These are phyloP conservation scores for Colletotrichum acutatum DNA, from an alignment of 2,329 filamentous ascomycete genomes.

Conservation along the genomic window DNA sequence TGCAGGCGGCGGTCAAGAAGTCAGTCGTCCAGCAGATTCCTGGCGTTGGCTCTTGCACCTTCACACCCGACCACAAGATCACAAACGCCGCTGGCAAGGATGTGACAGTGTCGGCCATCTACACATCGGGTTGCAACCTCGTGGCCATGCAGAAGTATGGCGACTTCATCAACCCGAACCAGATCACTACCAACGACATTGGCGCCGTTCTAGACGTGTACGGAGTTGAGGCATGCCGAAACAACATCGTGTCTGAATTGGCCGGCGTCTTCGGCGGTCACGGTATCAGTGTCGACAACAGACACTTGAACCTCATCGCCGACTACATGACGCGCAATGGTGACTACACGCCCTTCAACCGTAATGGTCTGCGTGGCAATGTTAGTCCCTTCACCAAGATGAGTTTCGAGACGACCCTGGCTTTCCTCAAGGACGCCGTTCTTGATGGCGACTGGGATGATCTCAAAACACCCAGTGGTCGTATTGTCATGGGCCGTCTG, in stretches of 20 bases:
- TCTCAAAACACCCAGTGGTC: constrained; percentile 83
- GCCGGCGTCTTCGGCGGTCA: constrained; percentile 87
- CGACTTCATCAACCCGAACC: constrained; percentile 86
- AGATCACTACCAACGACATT: constrained; percentile 92
- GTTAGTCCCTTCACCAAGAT: constrained; percentile 97
- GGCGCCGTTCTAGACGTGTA: constrained; percentile 85
- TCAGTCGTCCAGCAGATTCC: constrained; percentile 89
- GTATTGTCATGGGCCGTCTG: constrained; percentile 87
- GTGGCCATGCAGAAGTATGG: constrained; percentile 90
- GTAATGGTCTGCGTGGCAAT: constrained; percentile 86
- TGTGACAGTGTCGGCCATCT: constrained; percentile 67
- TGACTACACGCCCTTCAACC: constrained; percentile 90
- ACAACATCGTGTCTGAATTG: constrained; percentile 88
- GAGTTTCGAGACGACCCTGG: constrained; percentile 98
- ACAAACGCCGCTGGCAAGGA: constrained; percentile 61
- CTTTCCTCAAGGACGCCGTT: constrained; percentile 92
- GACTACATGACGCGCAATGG: constrained; percentile 98
- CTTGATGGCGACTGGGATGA: constrained; percentile 92
- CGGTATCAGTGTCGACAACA: constrained; percentile 90
- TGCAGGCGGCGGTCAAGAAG: constrained; percentile 82
- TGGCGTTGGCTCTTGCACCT: constrained; percentile 78
- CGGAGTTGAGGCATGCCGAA: constrained; percentile 92
- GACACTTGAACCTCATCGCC: constrained; percentile 94
- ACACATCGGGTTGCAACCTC: constrained; percentile 89
- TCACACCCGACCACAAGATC: constrained; percentile 69